Conservation (phyloP, 2,329 filamentous ascomycete genomes). For the Penicillium sp. region DNA sequence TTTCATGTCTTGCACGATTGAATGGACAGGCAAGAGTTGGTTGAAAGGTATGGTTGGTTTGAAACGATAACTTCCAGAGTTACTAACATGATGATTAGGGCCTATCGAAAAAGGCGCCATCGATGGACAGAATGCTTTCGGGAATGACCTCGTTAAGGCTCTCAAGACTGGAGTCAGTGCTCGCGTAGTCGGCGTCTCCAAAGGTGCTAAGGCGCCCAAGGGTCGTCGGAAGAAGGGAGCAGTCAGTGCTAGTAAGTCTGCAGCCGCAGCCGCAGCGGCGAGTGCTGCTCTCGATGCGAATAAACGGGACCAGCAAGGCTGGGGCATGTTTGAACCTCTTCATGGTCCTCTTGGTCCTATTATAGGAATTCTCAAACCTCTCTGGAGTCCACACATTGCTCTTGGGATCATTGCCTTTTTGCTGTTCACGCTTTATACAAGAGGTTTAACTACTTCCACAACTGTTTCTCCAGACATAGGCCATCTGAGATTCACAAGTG, state of each 20-base stretch:
- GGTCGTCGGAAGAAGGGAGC: constrained; percentile 56
- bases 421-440: constrained; percentile 70
- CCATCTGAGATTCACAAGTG: constrained; percentile 40
- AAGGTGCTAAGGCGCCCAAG: constrained; percentile 53
- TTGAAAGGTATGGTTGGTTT: constrained; percentile 66
- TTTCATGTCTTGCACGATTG: constrained; percentile 82
- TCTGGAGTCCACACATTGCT: constrained; percentile 73
- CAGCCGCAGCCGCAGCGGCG: constrained; percentile 44
- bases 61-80: neutral
- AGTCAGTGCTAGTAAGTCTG: constrained; percentile 24
- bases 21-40: constrained; percentile 99
- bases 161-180: constrained; percentile 69
- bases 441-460: constrained; percentile 36
- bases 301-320: constrained; percentile 50
- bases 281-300: constrained; percentile 34
- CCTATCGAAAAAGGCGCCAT: constrained; percentile 94
- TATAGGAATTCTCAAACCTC: constrained; percentile 62
- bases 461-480: constrained; percentile 34
- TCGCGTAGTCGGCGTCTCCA: constrained; percentile 45
- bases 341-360: constrained; percentile 67
- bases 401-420: constrained; percentile 71
- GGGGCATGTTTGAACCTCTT: constrained; percentile 79
- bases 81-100: constrained; percentile 48
- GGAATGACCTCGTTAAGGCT: constrained; percentile 71
- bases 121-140: constrained; percentile 81